Base-by-base conservation (phyloP, 148 eudicot genomes). In the Suaeda aralocaspica region DNA sequence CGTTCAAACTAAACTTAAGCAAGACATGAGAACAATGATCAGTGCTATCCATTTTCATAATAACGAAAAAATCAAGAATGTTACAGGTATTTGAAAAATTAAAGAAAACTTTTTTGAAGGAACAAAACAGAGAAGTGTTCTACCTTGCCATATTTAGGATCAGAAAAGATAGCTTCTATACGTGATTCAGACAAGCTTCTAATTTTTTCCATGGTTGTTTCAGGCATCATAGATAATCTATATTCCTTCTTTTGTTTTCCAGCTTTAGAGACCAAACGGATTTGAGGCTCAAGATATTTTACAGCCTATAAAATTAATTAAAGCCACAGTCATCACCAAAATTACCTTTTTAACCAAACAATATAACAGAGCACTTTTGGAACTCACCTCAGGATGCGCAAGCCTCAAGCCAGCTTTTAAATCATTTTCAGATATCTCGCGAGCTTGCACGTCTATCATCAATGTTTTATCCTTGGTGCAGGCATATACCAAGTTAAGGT, bases 361-460 rank as follows among this genome's bases (percentile, higher is more conserved):
- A 30, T 44, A 64, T 21, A 77, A 18, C 29, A 59, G 42, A 12
- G 46, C 21, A 69, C 60, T 33, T 28, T 9, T 58, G 36, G 71
- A 45, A 72, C 79, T 76, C 48, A 87, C 99, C 89, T 91, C 96
- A 65, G 93, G 84, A 84, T 91, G 99, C 72, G 99, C 99, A 78
- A 94, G 82, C 83, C 87, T 91, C 63, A 94, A 63, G 41, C 90
- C 96, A 82, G 84, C 86, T 78, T 83, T 85, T 21, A 94, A 76
- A 82, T 94, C 98, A 56, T 79, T 94, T 83, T 93, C 98, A 44
- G 97, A 87, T 53, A 93, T 91, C 77, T 82, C 91, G 66, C 91
- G 96, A 70, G 98, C 92, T 83, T 91, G 97, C 66, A 94, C 97
- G 81, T 94, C 98, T 55, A 94, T 87, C 98, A 94, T 94, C 84